These are phyloP conservation scores for Candida taoyuanica DNA, from an alignment of 805 yeast genomes.

Conservation along the genomic window DNA sequence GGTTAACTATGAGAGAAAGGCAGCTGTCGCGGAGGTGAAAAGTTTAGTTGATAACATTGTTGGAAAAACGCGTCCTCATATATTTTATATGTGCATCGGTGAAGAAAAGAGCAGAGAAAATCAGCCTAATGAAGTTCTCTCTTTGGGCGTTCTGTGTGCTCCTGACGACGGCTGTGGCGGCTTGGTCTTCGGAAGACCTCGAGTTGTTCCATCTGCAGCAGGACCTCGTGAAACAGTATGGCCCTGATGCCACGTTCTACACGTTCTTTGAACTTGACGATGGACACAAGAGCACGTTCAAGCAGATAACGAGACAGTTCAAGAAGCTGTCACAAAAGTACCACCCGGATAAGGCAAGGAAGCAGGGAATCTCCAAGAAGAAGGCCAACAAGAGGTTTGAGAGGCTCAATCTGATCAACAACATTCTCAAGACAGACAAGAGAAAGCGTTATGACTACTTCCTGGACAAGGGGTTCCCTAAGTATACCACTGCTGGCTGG, in stretches of 20 bases:
- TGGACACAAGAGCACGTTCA: slow-evolving; percentile 28
- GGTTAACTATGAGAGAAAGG: no score
- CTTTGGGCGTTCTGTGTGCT: slow-evolving; percentile 10
- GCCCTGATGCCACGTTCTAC: slow-evolving; percentile 29
- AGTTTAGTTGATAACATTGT: no score
- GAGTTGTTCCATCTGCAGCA: slow-evolving; percentile 76
- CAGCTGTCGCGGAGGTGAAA: no score
- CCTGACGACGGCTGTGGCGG: slow-evolving; percentile 27
- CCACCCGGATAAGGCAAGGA: slow-evolving; percentile 77
- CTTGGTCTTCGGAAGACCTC: slow-evolving; percentile 65
- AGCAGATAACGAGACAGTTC: slow-evolving; percentile 61
- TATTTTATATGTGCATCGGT: no score
- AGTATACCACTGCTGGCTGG: slow-evolving; percentile 52
- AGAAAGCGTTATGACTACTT: slow-evolving; percentile 82
- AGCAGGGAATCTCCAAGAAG: slow-evolving; percentile 25
- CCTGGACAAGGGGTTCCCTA: slow-evolving; percentile 79
- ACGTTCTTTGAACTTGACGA: slow-evolving; percentile 22
- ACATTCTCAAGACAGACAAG: slow-evolving; percentile 55
- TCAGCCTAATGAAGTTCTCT: slow-evolving; percentile 20
- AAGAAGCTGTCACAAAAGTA: slow-evolving; percentile 63
- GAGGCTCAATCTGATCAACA: slow-evolving; percentile 69
- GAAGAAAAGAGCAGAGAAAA: no score
- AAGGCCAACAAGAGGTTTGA: slow-evolving; percentile 60
- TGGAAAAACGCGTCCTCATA: no score
- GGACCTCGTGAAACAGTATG: slow-evolving; percentile 38